phyloP scores from a whole-genome alignment of 148 eudicot species.

The Dysphania ambrosioides region DNA sequence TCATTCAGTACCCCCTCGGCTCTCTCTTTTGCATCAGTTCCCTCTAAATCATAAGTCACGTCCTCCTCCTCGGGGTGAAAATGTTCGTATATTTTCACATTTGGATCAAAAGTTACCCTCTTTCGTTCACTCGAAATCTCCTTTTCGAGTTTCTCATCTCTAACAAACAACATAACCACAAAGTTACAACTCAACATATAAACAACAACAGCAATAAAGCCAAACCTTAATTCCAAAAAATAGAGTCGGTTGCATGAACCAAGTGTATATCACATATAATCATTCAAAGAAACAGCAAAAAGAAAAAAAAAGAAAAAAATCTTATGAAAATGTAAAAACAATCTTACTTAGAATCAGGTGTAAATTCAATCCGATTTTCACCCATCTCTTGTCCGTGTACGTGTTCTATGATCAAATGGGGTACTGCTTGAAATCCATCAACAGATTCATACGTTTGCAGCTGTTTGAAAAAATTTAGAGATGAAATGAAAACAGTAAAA shows the following conservation, averaged over 20 bases:
- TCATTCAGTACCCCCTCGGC: conserved; percentile 4
- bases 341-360: conserved; percentile 29
- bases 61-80: conserved; percentile 15
- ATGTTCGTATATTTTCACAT: conserved; percentile 37
- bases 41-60: neutral
- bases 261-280: no score
- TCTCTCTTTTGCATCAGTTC: conserved; percentile 15
- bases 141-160: conserved; percentile 37
- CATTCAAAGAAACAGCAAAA: neutral
- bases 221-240: no score
- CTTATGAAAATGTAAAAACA: neutral
- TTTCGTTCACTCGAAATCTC: conserved; percentile 34
- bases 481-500: neutral
- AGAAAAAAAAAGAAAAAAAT: neutral
- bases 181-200: no score
- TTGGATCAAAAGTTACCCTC: conserved; percentile 56
- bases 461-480: neutral
- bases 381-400: conserved; percentile 3
- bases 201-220: no score
- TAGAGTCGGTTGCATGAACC: no score
- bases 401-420: conserved; percentile 18
- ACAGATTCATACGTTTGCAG: conserved; percentile 32
- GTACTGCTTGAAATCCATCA: conserved; percentile 31
- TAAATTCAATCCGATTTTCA: conserved; percentile 14
- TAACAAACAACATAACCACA: conserved; percentile 16